Base-by-base conservation (phyloP, 495 filamentous ascomycete genomes). In the Bryoglossum gracile region DNA sequence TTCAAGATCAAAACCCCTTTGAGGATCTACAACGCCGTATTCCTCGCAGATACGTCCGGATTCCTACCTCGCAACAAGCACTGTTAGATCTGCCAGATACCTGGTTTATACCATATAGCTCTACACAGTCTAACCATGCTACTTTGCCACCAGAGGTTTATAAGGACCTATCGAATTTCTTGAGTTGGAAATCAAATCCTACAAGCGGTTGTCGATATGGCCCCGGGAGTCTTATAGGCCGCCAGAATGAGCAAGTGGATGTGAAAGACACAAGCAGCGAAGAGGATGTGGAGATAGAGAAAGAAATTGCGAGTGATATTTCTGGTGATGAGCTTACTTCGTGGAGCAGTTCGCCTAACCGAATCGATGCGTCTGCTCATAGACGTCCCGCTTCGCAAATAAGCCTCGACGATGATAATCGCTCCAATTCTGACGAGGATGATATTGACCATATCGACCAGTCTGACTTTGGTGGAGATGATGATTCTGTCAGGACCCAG, bases 1-100 rank as follows among this genome's bases (percentile, higher is more conserved):
- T 51, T 25, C 30, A 62, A 51, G 51, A 39, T 2, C n/a, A 16
- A 0, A 40, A 50, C 37, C 52, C 52, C 4, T 59, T 55, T 21
- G 46, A 60, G 45, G 60, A 67, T 33, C 62, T 71, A 62, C 58
- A 48, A 26, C 48, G n/a, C n/a, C n/a, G 48, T 32, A 71, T 82
- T 37, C 62, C 64, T 18, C 60, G 54, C 17, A 59, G 60, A 38
- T 71, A 82, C 53, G 62, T 79, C 21, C 66, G 51, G 25, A 77
- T 89, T 37, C 75, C 78, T 4, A 71, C 64, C 26, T 73, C 78
- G 13, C 88, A 94, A 57, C 63, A 65, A 40, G 56, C 67, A 16
- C 60, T 89, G 14, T 60, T 94, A 3, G 69, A 77, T 13, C 58
- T 64, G 2, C 50, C 60, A 13, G 67, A 76, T 23, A 63, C 68